Base-by-base conservation (phyloP, 768 basidiomycete species). In the Paxillus involutus region DNA sequence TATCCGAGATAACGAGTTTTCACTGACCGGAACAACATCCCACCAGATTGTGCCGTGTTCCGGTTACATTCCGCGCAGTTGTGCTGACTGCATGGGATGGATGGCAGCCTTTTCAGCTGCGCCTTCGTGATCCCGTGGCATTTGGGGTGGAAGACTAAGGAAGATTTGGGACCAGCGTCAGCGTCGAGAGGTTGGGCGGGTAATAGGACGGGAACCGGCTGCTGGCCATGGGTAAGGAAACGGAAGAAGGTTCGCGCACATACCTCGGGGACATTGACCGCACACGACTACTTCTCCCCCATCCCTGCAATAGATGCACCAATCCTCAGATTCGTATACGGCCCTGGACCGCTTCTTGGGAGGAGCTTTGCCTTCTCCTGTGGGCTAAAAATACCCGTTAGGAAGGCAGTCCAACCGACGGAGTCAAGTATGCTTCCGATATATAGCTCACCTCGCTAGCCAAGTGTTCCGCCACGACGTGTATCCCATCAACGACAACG, bases 221-320 rank as follows among this genome's bases (percentile, higher is more conserved):
- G 40, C 12, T 10, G n/a, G 3, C 2, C n/a, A 14, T 3, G 3
- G 33, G 26, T 30, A 35, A 29, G 33, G 59, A 44, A 10, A n/a
- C 3, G 14, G 16, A 32, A 45, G 16, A n/a, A 29, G 44, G 16
- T 45, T 30, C 10, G 32, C 16, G n/a, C 17, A 41, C 72, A 17
- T 56, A 82, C 83, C 82, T 69, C 84, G 74, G 42, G 84, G 84
- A 62, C 85, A 86, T 16, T 55, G 48, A 9, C 53, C 33, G 60
- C 85, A 86, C 13, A 76, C 49, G 39, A 77, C 65, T 8, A 85
- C 58, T 43, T 81, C 75, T 0, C 84, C 83, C 1, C 84, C 84
- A 47, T 86, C 84, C 32, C 79, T 73, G 64, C 84, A 86, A 52
- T 75, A 68, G 35, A 80, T 76, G 63, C 84, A 86, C 70, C 74